Base-by-base conservation (phyloP, 345 rosid genomes). In the Litchi chinensis region DNA sequence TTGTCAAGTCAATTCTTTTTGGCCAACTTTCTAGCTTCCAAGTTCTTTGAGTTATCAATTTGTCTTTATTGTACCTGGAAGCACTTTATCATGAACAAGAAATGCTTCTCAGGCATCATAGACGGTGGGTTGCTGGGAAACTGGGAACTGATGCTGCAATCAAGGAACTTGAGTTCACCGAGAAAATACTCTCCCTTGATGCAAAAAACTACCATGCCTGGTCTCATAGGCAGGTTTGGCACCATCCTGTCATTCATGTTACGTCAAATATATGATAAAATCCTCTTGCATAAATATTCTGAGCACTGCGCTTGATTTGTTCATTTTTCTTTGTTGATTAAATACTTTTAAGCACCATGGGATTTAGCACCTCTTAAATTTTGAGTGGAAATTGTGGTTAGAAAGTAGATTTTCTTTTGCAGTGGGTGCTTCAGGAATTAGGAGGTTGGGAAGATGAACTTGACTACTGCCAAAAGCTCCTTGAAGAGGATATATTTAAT, bases 371-470 rank as follows among this genome's bases (percentile, higher is more conserved):
- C 28, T 76, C 0, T 56, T 63, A 19, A 46, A 63, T 56, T 57
- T 76, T 28, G 37, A 12, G 39, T 74, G 7, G 74, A 44, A 39
- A 24, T 24, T 71, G 10, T 56, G 15, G 21, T 22, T 65, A 32
- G 64, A 43, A 41, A 22, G 68, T 37, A 10, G 52, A 57, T 76
- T 1, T 50, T n/a, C 19, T 28, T 79, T 46, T 87, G 79, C 85
- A 96, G 99, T 96, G 97, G 99, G 88, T 91, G 60, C 87, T 96
- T 66, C 88, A 77, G 24, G 86, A 90, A 63, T 78, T 96, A 77
- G 99, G 99, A 71, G 98, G 98, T 63, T 94, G 98, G 99, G 94
- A 94, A 76, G 84, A 84, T 78, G 99, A 96, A 82, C 98, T 96
- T 50, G 82, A 90, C 75, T 94, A 91, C 77, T 94, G 98, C 73